Base-by-base conservation (phyloP, 1,139 yeast species). In the Hemisphaericaspora subhashii region DNA sequence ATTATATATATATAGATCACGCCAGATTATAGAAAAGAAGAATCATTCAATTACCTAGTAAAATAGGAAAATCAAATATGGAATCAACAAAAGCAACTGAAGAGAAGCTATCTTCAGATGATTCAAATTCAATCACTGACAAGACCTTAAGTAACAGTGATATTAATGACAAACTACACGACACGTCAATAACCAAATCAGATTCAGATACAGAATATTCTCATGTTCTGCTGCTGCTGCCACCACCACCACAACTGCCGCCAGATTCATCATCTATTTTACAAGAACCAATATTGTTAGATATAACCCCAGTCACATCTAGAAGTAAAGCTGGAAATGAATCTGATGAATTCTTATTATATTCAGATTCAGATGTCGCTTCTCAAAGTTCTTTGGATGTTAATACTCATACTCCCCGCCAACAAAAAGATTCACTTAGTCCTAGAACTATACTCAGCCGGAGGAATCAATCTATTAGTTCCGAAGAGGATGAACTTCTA, bases 281-380 rank as follows among this genome's bases (percentile, higher is more conserved):
- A n/a, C 23, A 29, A 14, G 25, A 17, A 13, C 16, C 36, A 20
- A 21, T 21, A 38, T 34, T 35, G 16, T 38, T 37, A 16, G 37
- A 21, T 23, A 38, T 42, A 21, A 38, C 44, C 26, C 44, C 47
- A 3, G 40, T 40, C 23, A 39, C 45, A 15, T 47, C 46, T 4
- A 20, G 35, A 9, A 24, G 18, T 15, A 23, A 28, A 34, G 36
- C 31, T 13, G 15, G 17, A 27, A 30, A 22, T 31, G 40, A 42
- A 22, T 47, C 48, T 28, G 72, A 66, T 38, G 74, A 67, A 11
- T 57, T 54, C 38, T 72, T 60, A 15, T 50, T 68, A 9, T 66
- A 57, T 43, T 64, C 72, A 0, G 74, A 68, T 43, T 66, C 72
- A 0, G 74, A 68, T 37, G 29, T 27, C 10, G 71, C 65, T 3